Evolutionary conservation across 768 basidiomycete genomes (phyloP).

Genomic region (Boletellus sp.): DNA sequence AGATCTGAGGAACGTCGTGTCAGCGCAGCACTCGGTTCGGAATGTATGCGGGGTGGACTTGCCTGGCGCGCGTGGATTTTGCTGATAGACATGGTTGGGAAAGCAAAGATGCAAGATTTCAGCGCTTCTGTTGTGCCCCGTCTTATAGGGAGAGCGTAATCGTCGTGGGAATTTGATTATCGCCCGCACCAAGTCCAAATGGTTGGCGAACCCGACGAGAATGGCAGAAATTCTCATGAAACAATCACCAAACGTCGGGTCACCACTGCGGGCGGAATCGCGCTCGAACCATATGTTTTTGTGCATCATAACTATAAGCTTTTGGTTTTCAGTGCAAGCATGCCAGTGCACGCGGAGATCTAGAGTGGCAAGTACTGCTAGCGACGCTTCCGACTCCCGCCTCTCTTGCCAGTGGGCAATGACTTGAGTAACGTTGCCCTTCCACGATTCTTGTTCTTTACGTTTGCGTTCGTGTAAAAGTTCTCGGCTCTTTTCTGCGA

Average conservation of each 20-base stretch:
- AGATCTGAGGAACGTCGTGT: constrained; percentile 62
- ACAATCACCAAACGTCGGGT: constrained; percentile 6
- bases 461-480: constrained; percentile 81
- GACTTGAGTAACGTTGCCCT: constrained; percentile 61
- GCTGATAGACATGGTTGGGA: constrained; percentile 78
- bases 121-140: constrained; percentile 1
- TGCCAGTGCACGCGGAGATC: constrained; percentile 1
- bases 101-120: constrained; percentile 16
- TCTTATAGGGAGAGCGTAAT: constrained; percentile 23
- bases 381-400: constrained; percentile 38
- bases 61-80: constrained; percentile 94
- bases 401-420: constrained; percentile 49
- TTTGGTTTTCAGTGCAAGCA: constrained; percentile 9
- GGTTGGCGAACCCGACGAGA: background rate
- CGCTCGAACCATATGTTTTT: constrained; percentile 9
- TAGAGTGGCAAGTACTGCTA: constrained; percentile 16
- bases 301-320: constrained; percentile 9
- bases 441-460: constrained; percentile 80
- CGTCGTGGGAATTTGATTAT: constrained; percentile 38
- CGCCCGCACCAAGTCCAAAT: constrained; percentile 18
- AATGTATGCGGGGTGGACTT: constrained; percentile 14
- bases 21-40: constrained; percentile 1
- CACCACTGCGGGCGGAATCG: constrained; percentile 3
- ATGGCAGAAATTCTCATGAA: constrained; percentile 8
- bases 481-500: constrained; percentile 79